Evolutionary conservation across 768 basidiomycete species (phyloP), one percentile per base, ranked within the genome.

Genomic region (Tulasnella sp.): DNA sequence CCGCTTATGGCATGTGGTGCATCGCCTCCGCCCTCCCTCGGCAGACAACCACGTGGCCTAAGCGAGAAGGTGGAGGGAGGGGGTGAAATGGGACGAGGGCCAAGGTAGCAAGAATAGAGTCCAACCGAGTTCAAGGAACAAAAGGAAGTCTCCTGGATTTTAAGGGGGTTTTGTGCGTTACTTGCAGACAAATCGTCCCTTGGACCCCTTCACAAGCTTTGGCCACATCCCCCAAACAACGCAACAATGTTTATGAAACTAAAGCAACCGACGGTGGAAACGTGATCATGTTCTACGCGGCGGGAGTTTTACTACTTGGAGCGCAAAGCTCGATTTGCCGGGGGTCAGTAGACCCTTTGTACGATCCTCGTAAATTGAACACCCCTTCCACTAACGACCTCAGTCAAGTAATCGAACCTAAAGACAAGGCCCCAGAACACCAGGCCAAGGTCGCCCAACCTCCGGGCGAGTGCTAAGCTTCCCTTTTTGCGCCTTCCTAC

Each of bases 1-100:
- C 64, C 31, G 64, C 64, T 69, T 69, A 69, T 69, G 64, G 64
- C 28, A 69, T 28, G 34, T 2, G 64, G 64, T 69, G 64, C 64
- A 69, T 69, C 64, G 64, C 46, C 46, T 16, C 46, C 46, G 12
- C 31, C 34, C 64, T 28, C 64, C 64, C 64, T 18, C 64, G 31
- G n/a, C 12, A 24, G 1, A 3, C 20, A 64, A 31, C 60, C 64
- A 69, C 64, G 64, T 69, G 64, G 64, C 34, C 34, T 18, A 1
- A 12, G 11, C 3, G 14, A 37, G 54, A 54, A n/a, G 54, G 22
- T 54, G 54, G 11, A 5, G 54, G 20, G 20, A 3, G 24, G 24
- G 24, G 22, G 54, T 54, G 54, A 54, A 24, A n/a, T 54, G 54
- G n/a, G 54, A 54, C n/a, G 54, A 54, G 54, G n/a, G 54, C 2